Percentiles rank a stretch among this genome's conserved stretches.
phyloP scores from a whole-genome alignment of 768 basidiomycete genomes.

The Rhodotorula sphaerocarpa region DNA sequence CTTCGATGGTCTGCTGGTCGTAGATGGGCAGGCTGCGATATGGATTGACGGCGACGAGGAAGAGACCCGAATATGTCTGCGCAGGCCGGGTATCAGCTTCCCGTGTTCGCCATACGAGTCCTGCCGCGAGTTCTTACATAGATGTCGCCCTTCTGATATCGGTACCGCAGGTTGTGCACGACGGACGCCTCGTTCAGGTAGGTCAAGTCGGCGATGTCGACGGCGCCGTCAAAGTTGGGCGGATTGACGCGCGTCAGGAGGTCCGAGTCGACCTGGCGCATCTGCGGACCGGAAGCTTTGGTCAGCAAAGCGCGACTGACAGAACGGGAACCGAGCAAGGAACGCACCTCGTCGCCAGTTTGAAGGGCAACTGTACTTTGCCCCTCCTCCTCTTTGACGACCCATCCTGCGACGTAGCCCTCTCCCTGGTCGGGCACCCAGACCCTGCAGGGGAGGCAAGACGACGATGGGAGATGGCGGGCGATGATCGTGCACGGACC shows the following conservation, averaged over 20 bases:
- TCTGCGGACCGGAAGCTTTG: slow-evolving; percentile 4
- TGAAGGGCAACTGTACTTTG: slow-evolving; percentile 69
- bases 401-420: slow-evolving; percentile 91
- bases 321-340: not conserved
- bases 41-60: slow-evolving; percentile 96
- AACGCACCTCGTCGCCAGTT: slow-evolving; percentile 23
- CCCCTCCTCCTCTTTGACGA: slow-evolving; percentile 67
- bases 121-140: too few species aligned
- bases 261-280: slow-evolving; percentile 11
- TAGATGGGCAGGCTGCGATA: slow-evolving; percentile 88
- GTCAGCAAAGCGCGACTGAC: too few species aligned
- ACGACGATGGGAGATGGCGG: not conserved
- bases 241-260: slow-evolving; percentile 38
- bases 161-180: slow-evolving; percentile 87
- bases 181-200: slow-evolving; percentile 98
- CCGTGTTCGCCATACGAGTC: too few species aligned
- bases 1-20: slow-evolving; percentile 73
- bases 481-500: not conserved
- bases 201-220: slow-evolving; percentile 95
- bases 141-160: slow-evolving; percentile 85
- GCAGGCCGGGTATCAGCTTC: too few species aligned
- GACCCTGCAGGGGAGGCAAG: slow-evolving; percentile 51
- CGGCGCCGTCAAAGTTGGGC: slow-evolving; percentile 76
- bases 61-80: slow-evolving; percentile 89
- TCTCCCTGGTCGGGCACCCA: slow-evolving; percentile 91